Percentiles rank a stretch among this genome's conserved stretches.
Evolutionary conservation across 1,284 basidiomycete genomes (phyloP).

Genomic region (Trichosporon sp.): DNA sequence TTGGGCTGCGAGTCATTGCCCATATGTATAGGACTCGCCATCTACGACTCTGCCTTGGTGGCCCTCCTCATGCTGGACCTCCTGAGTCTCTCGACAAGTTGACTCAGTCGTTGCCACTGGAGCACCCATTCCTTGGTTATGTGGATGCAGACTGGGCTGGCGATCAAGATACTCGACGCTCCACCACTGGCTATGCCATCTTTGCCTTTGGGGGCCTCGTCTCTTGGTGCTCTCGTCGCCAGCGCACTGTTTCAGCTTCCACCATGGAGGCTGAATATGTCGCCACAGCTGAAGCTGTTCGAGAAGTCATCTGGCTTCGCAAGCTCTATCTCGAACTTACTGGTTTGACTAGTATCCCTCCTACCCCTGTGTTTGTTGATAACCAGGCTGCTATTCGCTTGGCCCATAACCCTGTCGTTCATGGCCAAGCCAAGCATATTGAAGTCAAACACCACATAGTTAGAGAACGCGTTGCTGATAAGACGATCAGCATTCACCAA

Average conservation of each 20-base stretch:
- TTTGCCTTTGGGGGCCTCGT: slow-evolving; percentile 36
- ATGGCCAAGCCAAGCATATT: slow-evolving; percentile 50
- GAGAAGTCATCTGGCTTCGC: slow-evolving; percentile 48
- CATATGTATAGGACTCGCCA: no score
- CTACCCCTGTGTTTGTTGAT: slow-evolving; percentile 31
- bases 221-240: slow-evolving; percentile 49
- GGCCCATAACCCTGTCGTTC: slow-evolving; percentile 38
- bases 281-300: slow-evolving; percentile 51
- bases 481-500: not conserved
- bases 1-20: no score
- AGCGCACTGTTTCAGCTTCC: slow-evolving; percentile 44
- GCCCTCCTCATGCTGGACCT: no score
- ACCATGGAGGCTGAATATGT: slow-evolving; percentile 51
- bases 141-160: slow-evolving; percentile 9
- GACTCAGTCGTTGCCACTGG: no score
- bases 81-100: not conserved
- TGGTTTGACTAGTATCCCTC: not conserved
- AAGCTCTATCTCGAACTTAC: slow-evolving; percentile 31
- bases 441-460: slow-evolving; percentile 49
- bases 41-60: no score
- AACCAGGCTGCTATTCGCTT: slow-evolving; percentile 48
- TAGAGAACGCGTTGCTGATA: slow-evolving; percentile 29
- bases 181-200: slow-evolving; percentile 49
- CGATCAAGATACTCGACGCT: slow-evolving; percentile 16
- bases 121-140: no score